Evolutionary conservation across 345 rosid genomes (phyloP).

Genomic region (Syzygium aromaticum): DNA sequence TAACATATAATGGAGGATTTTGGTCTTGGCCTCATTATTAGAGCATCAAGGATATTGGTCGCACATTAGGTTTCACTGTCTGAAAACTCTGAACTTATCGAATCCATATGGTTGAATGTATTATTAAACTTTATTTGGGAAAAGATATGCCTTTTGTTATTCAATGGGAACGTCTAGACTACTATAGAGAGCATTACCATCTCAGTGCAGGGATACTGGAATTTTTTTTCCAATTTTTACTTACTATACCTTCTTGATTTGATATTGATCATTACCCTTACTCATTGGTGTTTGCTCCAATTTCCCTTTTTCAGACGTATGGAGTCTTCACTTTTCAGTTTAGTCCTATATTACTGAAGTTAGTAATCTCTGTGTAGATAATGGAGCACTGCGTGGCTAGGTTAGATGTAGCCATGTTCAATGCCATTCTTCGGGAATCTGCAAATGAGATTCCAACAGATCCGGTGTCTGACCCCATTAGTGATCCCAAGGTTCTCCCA

Average conservation of each 20-base stretch:
- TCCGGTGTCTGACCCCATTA: slow-evolving; percentile 92
- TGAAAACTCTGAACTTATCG: background rate
- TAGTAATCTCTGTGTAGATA: slow-evolving; percentile 29
- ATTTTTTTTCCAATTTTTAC: background rate
- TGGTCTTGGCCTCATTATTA: background rate
- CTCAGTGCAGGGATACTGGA: background rate
- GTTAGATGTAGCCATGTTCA: slow-evolving; percentile 93
- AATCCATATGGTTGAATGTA: background rate
- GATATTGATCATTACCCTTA: background rate
- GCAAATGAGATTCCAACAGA: slow-evolving; percentile 84
- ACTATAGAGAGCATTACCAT: background rate
- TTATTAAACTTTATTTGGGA: background rate
- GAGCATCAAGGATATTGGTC: background rate
- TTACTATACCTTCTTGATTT: background rate
- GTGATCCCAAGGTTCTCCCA: slow-evolving; percentile 79
- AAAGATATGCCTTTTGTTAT: background rate
- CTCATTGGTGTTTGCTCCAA: background rate
- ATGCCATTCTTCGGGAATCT: slow-evolving; percentile 91
- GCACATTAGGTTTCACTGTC: background rate
- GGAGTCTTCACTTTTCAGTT: background rate
- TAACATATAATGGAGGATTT: background rate
- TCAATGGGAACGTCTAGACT: background rate
- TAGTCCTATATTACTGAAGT: background rate
- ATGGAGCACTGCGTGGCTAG: slow-evolving; percentile 95
- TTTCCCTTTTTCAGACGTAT: background rate